Evolutionary conservation across 192 early-diverging fungal species (phyloP).

Genomic region (Coemansia sp.): DNA sequence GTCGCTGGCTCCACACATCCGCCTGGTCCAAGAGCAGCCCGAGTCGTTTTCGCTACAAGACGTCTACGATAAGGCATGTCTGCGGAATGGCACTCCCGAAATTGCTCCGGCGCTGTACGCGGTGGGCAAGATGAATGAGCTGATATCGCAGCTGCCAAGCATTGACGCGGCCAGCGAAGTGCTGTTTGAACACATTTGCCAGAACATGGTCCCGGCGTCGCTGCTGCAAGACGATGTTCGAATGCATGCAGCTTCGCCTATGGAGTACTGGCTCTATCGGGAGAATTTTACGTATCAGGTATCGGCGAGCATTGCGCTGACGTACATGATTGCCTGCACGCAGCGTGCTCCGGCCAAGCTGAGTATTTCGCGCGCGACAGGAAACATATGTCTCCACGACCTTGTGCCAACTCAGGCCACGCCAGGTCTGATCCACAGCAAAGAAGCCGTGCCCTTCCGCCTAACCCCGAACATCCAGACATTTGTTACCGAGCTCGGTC

Average conservation of each 20-base stretch:
- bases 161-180: constrained; percentile 78
- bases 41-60: constrained; percentile 87
- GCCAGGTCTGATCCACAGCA: constrained; percentile 63
- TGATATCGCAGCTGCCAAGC: constrained; percentile 48
- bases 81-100: constrained; percentile 68
- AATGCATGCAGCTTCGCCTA: constrained; percentile 68
- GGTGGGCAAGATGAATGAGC: constrained; percentile 63
- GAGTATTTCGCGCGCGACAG: constrained; percentile 78
- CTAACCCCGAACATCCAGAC: constrained; percentile 96
- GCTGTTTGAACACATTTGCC: constrained; percentile 83
- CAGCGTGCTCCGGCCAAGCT: constrained; percentile 88
- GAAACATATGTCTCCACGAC: constrained; percentile 86
- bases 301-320: constrained; percentile 86
- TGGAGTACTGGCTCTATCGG: constrained; percentile 91
- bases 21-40: constrained; percentile 90
- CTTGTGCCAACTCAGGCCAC: constrained; percentile 65
- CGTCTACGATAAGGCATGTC: constrained; percentile 89
- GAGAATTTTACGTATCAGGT: constrained; percentile 93
- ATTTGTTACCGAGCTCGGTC: constrained; percentile 89
- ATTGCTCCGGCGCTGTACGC: constrained; percentile 86
- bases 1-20: constrained; percentile 86
- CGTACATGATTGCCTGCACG: constrained; percentile 85
- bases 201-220: constrained; percentile 80
- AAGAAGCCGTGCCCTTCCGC: constrained; percentile 94
- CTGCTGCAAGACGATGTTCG: constrained; percentile 84